A percentile compares a stretch with the other conserved stretches of the same genome.
Evolutionary conservation across 148 eudicot genomes (phyloP).

Genomic region (Camellia japonica): DNA sequence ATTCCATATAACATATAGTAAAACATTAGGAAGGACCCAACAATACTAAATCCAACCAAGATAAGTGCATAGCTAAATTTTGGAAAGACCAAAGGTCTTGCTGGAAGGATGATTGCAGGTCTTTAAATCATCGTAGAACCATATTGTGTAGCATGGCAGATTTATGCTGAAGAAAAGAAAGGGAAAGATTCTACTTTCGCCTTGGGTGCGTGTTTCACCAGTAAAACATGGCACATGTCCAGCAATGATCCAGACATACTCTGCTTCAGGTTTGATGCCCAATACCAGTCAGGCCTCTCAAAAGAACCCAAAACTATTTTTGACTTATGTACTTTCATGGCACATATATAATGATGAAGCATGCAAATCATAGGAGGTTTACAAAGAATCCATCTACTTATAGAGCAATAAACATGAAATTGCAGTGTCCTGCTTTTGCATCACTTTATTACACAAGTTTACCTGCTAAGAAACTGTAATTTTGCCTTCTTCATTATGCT

Average conservation of each 20-base stretch:
- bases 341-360: background rate
- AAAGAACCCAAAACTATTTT: background rate
- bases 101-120: background rate
- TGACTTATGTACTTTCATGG: background rate
- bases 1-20: no score
- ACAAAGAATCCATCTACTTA: background rate
- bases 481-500: slow-evolving; percentile 87
- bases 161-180: background rate
- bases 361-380: background rate
- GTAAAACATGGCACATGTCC: background rate
- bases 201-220: background rate
- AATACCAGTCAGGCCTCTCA: background rate
- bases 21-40: background rate
- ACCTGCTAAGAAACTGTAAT: slow-evolving; percentile 70
- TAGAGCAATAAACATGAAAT: background rate
- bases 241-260: background rate
- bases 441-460: background rate
- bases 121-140: background rate
- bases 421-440: background rate
- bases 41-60: background rate
- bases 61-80: background rate
- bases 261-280: background rate
- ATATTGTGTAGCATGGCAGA: background rate
- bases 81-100: background rate
- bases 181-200: background rate